Percentiles rank a stretch among this genome's conserved stretches.
Evolutionary conservation across 768 basidiomycete species (phyloP).

Genomic region (Coprinopsis cinerea): DNA sequence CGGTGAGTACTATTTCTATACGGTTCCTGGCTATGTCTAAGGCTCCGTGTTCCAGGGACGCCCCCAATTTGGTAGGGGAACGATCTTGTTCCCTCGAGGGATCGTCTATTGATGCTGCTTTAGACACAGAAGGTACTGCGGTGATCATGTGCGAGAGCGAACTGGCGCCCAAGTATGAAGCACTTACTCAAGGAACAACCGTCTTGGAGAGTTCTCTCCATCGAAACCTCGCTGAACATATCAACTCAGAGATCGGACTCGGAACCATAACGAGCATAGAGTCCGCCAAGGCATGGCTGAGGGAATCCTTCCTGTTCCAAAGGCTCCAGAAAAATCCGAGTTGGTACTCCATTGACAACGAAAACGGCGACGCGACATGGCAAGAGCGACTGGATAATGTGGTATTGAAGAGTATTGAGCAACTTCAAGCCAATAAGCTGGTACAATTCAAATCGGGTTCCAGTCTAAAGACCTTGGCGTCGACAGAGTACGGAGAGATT

Average conservation of each 20-base stretch:
- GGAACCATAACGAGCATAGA: conserved; percentile 69
- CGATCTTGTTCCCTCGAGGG: background rate
- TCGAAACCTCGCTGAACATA: conserved; percentile 76
- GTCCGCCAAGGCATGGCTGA: conserved; percentile 79
- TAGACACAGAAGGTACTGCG: conserved; percentile 80
- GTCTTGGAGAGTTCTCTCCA: conserved; percentile 85
- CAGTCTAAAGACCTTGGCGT: conserved; percentile 39
- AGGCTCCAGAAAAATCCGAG: conserved; percentile 80
- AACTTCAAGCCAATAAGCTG: conserved; percentile 55
- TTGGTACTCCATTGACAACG: conserved; percentile 53
- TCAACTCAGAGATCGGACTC: conserved; percentile 91
- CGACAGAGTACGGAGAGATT: conserved; percentile 77
- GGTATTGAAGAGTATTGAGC: conserved; percentile 58
- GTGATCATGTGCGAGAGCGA: conserved; percentile 77
- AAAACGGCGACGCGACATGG: conserved; percentile 55
- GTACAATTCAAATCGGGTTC: conserved; percentile 35
- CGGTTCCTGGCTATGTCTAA: background rate
- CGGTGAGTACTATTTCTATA: conserved; percentile 43
- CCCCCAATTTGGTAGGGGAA: conserved; percentile 73
- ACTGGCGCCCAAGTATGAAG: conserved; percentile 65
- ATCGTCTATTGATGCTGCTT: background rate
- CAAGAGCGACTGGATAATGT: conserved; percentile 67
- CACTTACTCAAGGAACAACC: conserved; percentile 64
- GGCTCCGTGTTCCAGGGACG: too few relatives aligned
- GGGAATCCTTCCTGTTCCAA: conserved; percentile 79